phyloP scores from a whole-genome alignment of 495 filamentous ascomycete genomes.

The Aspergillus conjunctus region DNA sequence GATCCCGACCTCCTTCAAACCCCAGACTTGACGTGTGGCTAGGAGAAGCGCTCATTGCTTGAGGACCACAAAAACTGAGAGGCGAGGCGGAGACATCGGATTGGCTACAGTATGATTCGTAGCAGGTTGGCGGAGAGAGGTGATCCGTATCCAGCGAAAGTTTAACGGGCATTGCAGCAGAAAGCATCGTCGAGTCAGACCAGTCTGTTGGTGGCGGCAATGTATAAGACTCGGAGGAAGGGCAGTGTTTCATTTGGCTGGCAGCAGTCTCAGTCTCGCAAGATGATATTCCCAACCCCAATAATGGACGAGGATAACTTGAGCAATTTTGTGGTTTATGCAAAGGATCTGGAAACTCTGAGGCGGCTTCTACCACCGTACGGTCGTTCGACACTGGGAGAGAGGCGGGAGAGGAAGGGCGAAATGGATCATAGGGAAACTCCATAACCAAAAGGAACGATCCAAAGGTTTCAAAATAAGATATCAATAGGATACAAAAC shows the following conservation, averaged over 20 bases:
- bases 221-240: conserved; percentile 16
- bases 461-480: not conserved
- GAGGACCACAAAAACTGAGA: conserved; percentile 30
- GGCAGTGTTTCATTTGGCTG: conserved; percentile 22
- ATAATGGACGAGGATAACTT: conserved; percentile 15
- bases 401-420: conserved; percentile 13
- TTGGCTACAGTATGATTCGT: conserved; percentile 24
- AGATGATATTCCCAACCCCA: conserved; percentile 40
- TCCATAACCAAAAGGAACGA: not conserved
- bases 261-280: conserved; percentile 27
- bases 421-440: conserved; percentile 17
- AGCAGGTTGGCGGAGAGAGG: conserved; percentile 24
- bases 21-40: conserved; percentile 31
- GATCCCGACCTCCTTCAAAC: conserved; percentile 11
- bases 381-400: conserved; percentile 15
- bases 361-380: conserved; percentile 20
- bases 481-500: not conserved
- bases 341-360: conserved; percentile 28
- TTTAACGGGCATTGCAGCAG: conserved; percentile 18
- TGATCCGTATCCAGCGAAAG: conserved; percentile 25
- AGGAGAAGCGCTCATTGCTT: conserved; percentile 30
- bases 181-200: conserved; percentile 26
- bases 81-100: conserved; percentile 28
- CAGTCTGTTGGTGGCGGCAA: conserved; percentile 21
- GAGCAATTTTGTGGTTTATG: conserved; percentile 21